Percentiles rank a stretch among this genome's conserved stretches.
phyloP scores from a whole-genome alignment of 192 early-diverging fungal genomes.

The Coemansia sp. region DNA sequence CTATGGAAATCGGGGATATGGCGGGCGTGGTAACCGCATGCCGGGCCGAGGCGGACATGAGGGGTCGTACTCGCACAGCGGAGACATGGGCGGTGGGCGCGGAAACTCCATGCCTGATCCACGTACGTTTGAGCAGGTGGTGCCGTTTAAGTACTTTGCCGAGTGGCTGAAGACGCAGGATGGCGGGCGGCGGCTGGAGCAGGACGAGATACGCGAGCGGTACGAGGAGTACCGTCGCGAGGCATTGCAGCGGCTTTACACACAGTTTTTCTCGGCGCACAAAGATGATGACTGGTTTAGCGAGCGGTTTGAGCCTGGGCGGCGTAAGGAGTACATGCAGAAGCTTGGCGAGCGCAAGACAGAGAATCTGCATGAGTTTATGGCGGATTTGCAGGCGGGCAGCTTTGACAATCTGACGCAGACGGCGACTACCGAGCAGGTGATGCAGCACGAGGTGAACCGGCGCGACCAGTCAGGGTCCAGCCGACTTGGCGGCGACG shows the following conservation, averaged over 20 bases:
- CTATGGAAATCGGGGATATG: conserved; percentile 33
- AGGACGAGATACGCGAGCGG: conserved; percentile 75
- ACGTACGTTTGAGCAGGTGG: conserved; percentile 68
- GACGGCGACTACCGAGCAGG: conserved; percentile 36
- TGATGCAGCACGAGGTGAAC: conserved; percentile 48
- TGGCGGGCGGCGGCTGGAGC: conserved; percentile 59
- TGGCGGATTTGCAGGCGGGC: conserved; percentile 64
- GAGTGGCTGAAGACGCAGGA: conserved; percentile 65
- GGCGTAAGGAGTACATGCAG: conserved; percentile 54
- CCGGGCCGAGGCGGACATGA: conserved; percentile 43
- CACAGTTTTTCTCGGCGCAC: conserved; percentile 72
- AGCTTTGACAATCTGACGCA: conserved; percentile 60
- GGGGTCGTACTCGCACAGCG: conserved; percentile 39
- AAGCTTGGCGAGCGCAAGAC: conserved; percentile 57
- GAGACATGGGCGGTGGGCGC: conserved; percentile 24
- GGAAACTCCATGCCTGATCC: conserved; percentile 61
- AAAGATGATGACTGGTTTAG: conserved; percentile 88
- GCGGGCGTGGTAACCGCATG: conserved; percentile 42
- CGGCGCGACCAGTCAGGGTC: conserved; percentile 31
- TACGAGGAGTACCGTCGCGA: conserved; percentile 86
- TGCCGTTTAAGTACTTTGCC: conserved; percentile 71
- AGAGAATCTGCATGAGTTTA: conserved; percentile 59
- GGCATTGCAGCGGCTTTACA: conserved; percentile 63
- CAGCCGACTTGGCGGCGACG: conserved; percentile 27
- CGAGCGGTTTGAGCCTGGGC: conserved; percentile 87